These are phyloP conservation scores for Russula griseocarnosa DNA, from an alignment of 768 basidiomycete species.

Conservation along the genomic window DNA sequence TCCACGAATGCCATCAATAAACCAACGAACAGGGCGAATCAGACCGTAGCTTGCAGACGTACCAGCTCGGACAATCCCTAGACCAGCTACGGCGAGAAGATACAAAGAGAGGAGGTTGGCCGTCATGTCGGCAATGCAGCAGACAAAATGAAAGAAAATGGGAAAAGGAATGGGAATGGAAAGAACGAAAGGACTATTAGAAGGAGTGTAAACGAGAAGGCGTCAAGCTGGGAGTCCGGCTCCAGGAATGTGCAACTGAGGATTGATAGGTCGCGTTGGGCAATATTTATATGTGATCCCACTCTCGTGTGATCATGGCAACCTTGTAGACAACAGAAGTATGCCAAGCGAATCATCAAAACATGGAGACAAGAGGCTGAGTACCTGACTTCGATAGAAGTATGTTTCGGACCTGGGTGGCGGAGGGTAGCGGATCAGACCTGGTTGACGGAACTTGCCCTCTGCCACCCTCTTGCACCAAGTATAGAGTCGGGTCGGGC, in stretches of 20 bases:
- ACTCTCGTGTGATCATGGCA: background rate
- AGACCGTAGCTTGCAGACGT: background rate
- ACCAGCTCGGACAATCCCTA: constrained; percentile 13
- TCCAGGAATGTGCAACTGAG: background rate
- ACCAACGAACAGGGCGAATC: background rate
- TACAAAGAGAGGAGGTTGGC: constrained; percentile 16
- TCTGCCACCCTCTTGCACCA: background rate
- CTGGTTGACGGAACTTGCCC: too few species aligned
- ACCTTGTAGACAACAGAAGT: constrained; percentile 3
- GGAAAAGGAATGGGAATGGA: too few species aligned
- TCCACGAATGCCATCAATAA: background rate
- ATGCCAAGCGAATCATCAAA: background rate
- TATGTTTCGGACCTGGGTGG: background rate
- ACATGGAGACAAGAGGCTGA: background rate
- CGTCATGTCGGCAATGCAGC: constrained; percentile 15
- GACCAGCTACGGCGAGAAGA: constrained; percentile 11
- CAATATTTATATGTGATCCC: background rate
- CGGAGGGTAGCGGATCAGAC: too few species aligned
- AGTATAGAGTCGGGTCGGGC: background rate
- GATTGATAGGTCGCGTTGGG: background rate
- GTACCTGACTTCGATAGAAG: background rate
- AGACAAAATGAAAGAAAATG: background rate
- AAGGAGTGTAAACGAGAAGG: background rate
- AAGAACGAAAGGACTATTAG: background rate
- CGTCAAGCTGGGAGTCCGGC: constrained; percentile 17